These are phyloP conservation scores for Bipolaris zeicola DNA, from an alignment of 2,329 filamentous ascomycete species.

Conservation along the genomic window DNA sequence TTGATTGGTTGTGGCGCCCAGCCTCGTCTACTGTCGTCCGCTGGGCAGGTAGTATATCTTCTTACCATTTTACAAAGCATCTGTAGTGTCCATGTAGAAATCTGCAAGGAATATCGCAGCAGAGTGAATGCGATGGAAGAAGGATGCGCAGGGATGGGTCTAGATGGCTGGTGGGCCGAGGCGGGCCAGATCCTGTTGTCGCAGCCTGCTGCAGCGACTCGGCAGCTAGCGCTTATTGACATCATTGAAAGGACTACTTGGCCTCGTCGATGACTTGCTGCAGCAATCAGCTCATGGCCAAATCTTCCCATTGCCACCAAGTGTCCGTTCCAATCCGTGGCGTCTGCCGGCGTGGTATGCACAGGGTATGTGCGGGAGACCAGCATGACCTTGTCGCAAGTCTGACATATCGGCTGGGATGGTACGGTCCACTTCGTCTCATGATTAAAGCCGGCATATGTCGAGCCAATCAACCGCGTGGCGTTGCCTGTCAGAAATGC, in stretches of 20 bases:
- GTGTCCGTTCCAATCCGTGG: conserved; percentile 40
- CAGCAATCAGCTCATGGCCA: conserved; percentile 46
- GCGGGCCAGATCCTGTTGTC: conserved; percentile 20
- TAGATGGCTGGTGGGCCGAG: conserved; percentile 24
- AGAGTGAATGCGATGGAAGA: neutral
- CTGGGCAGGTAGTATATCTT: neutral
- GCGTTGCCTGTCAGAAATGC: conserved; percentile 34
- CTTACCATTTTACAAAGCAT: neutral
- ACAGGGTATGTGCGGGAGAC: conserved; percentile 41
- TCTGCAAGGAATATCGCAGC: neutral
- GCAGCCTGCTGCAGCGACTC: conserved; percentile 25
- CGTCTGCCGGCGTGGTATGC: conserved; percentile 20
- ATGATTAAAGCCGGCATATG: conserved; percentile 37
- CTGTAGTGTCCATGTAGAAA: neutral
- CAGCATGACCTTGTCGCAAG: conserved; percentile 35
- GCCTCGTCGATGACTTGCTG: conserved; percentile 33
- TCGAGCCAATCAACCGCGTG: conserved; percentile 34
- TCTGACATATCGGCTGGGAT: conserved; percentile 35
- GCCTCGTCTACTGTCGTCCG: neutral
- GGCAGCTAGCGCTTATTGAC: conserved; percentile 34
- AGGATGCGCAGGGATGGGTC: conserved; percentile 13
- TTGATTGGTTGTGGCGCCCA: neutral
- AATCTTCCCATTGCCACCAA: conserved; percentile 32
- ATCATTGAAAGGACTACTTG: conserved; percentile 31
- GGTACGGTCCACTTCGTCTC: conserved; percentile 33